Evolutionary conservation across 140 eudicot genomes (phyloP).

Genomic region (Erigeron philadelphicus): DNA sequence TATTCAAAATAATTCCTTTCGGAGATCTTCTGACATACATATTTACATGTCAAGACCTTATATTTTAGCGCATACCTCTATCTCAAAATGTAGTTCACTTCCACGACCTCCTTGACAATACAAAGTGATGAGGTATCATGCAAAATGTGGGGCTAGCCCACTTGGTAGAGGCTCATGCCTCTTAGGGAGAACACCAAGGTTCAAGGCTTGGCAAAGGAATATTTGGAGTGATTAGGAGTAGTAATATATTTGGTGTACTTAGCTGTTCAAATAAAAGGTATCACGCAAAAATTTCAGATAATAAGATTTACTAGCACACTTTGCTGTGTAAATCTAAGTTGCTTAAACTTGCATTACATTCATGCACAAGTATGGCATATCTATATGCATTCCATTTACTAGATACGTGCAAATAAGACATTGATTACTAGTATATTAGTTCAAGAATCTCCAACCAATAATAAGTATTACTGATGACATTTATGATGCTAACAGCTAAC

Average conservation of each 20-base stretch:
- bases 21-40: not conserved
- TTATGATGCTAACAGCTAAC: not conserved
- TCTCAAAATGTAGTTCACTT: conserved; percentile 9
- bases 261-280: too few relatives aligned
- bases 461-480: not conserved
- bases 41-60: too few relatives aligned
- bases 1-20: not conserved
- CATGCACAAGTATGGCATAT: conserved; percentile 10
- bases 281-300: too few relatives aligned
- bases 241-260: too few relatives aligned
- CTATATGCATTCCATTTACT: conserved; percentile 7
- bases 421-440: not conserved
- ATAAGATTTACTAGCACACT: not conserved
- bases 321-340: not conserved
- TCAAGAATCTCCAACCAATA: not conserved
- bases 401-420: not conserved
- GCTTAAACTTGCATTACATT: conserved; percentile 10
- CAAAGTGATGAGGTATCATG: not conserved
- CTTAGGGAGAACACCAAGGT: too few relatives aligned
- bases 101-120: conserved; percentile 5
- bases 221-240: too few relatives aligned
- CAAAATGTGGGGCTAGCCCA: not conserved
- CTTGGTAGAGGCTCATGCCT: too few relatives aligned
- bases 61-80: not conserved
- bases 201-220: too few relatives aligned